phyloP scores from a whole-genome alignment of 495 filamentous ascomycete genomes.

The Aspergillus indologenus region DNA sequence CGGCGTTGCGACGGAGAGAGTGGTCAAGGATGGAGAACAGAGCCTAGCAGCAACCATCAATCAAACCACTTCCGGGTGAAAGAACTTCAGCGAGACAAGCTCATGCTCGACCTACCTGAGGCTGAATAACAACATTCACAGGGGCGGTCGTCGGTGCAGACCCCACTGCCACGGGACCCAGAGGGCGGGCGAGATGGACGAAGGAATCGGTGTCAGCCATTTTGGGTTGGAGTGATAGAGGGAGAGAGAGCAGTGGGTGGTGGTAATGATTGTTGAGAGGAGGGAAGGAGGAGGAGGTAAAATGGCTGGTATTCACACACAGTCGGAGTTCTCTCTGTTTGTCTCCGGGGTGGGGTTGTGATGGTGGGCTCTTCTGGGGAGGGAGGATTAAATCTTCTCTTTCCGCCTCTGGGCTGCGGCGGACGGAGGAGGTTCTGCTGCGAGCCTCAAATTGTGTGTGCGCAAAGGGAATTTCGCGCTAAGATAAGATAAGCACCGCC shows the following conservation, averaged over 20 bases:
- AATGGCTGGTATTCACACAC: slow-evolving; percentile 5
- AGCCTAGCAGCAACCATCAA: slow-evolving; percentile 52
- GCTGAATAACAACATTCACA: slow-evolving; percentile 88
- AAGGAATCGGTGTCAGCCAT: slow-evolving; percentile 88
- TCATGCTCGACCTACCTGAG: slow-evolving; percentile 66
- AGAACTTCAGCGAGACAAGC: not conserved
- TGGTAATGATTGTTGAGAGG: not conserved
- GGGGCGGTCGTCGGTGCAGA: slow-evolving; percentile 81
- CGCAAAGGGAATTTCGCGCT: slow-evolving; percentile 51
- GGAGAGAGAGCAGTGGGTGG: not conserved
- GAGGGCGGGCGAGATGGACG: slow-evolving; percentile 87
- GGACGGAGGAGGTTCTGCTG: slow-evolving; percentile 24
- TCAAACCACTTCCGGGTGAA: not conserved
- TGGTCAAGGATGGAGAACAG: slow-evolving; percentile 97
- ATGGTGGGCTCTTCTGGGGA: slow-evolving; percentile 23
- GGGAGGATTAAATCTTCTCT: slow-evolving; percentile 16
- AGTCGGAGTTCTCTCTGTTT: slow-evolving; percentile 13
- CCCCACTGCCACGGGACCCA: slow-evolving; percentile 74
- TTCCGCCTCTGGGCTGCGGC: slow-evolving; percentile 23
- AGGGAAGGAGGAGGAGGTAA: slow-evolving; percentile 14
- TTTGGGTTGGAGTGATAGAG: slow-evolving; percentile 46
- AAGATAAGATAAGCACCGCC: slow-evolving; percentile 51
- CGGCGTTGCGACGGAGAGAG: slow-evolving; percentile 81
- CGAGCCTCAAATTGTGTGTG: slow-evolving; percentile 46
- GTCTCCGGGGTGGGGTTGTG: slow-evolving; percentile 20